A percentile compares a stretch with the other conserved stretches of the same genome.
Conservation (phyloP, 805 yeast genomes). For the Kuraishia hungarica region DNA sequence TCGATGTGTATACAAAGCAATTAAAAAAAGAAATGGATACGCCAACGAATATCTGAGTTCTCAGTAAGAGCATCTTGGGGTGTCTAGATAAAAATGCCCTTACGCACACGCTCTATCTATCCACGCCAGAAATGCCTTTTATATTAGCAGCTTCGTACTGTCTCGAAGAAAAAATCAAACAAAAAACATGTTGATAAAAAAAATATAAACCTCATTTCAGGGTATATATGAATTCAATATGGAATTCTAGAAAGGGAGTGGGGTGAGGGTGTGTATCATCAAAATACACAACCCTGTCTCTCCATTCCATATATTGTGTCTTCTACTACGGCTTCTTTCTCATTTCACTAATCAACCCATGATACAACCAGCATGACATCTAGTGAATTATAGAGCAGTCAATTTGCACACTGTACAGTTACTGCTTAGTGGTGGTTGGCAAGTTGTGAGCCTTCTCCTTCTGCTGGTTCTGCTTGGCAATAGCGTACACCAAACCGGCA, state of each 20-base stretch:
- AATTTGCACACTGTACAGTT: background rate
- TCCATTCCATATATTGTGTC: too few relatives aligned
- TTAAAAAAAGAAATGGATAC: background rate
- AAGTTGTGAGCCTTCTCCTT: constrained; percentile 28
- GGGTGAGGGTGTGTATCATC: too few relatives aligned
- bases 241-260: background rate
- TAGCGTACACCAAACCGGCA: constrained; percentile 94
- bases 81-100: too few relatives aligned
- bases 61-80: background rate
- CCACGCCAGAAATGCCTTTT: background rate
- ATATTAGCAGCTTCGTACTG: background rate
- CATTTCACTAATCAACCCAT: background rate
- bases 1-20: background rate
- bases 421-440: constrained; percentile 14
- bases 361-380: background rate
- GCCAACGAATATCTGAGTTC: background rate
- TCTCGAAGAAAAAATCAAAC: background rate
- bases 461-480: constrained; percentile 88
- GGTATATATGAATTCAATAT: background rate
- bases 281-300: too few relatives aligned
- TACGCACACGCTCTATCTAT: too few relatives aligned
- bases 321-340: too few relatives aligned
- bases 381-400: background rate
- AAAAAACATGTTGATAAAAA: background rate
- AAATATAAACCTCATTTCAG: background rate